Percentiles rank a stretch among this genome's conserved stretches.
phyloP scores from a whole-genome alignment of 192 early-diverging fungal species.

The Coemansia umbellata region DNA sequence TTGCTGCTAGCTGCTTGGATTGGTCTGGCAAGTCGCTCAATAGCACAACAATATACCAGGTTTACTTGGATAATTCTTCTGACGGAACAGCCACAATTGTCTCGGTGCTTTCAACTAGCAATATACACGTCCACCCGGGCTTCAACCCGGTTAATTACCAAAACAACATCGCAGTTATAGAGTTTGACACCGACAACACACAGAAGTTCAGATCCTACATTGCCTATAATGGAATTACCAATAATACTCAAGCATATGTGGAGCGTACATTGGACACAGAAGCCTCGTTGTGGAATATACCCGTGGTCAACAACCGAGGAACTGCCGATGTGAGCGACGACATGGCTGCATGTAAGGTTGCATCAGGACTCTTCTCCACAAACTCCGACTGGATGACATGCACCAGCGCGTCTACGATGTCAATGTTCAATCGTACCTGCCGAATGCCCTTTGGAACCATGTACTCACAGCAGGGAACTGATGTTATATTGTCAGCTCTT shows the following conservation, averaged over 20 bases:
- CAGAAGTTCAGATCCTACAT: not conserved
- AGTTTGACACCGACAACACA: not conserved
- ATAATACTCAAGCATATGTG: not conserved
- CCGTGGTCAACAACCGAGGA: not conserved
- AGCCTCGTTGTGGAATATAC: not conserved
- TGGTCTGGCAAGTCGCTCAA: not conserved
- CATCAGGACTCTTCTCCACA: constrained; percentile 9
- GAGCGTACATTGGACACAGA: not conserved
- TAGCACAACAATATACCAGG: constrained; percentile 11
- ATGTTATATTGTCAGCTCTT: not conserved
- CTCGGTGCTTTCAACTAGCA: not conserved
- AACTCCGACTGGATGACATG: constrained; percentile 32
- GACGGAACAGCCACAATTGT: not conserved
- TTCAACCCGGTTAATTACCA: not conserved
- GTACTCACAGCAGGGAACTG: constrained; percentile 2
- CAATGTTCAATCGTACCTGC: constrained; percentile 13
- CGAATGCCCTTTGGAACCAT: constrained; percentile 8
- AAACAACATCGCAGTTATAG: not conserved
- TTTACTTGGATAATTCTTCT: constrained; percentile 9
- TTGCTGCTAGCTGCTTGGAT: constrained; percentile 32
- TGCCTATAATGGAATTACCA: not conserved
- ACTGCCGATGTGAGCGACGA: not conserved
- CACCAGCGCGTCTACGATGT: constrained; percentile 13
- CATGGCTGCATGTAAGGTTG: too few relatives aligned
- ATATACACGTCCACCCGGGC: constrained; percentile 5